Evolutionary conservation across 1,284 basidiomycete genomes (phyloP).

Genomic region (Stygiomarasmius scandens): DNA sequence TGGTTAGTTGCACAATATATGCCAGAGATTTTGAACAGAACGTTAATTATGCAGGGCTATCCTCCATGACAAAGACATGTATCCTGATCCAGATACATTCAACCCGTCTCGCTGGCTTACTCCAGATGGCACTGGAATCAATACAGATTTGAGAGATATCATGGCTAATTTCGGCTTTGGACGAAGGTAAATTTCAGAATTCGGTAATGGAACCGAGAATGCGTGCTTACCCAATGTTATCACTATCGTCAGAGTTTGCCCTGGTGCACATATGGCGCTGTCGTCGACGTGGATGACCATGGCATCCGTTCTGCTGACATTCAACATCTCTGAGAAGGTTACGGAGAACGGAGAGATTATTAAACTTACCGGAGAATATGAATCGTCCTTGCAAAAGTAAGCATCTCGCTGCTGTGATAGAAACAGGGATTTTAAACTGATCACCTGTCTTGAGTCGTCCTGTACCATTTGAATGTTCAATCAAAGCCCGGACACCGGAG

Average conservation of each 20-base stretch:
- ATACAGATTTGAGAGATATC: conserved; percentile 1
- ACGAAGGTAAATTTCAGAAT: neutral
- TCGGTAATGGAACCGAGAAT: neutral
- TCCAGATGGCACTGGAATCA: neutral
- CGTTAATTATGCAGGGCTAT: conserved; percentile 12
- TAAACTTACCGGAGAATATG: neutral
- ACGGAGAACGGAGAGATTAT: neutral
- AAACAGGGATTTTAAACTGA: neutral
- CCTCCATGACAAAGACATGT: conserved; percentile 15
- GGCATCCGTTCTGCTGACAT: conserved; percentile 1
- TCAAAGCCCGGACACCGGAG: conserved; percentile 2
- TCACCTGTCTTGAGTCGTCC: conserved; percentile 1
- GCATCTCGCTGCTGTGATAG: neutral
- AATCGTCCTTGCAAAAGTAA: neutral
- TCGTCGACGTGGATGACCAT: neutral
- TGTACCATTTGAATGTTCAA: conserved; percentile 5
- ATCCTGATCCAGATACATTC: conserved; percentile 10
- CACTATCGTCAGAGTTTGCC: conserved; percentile 1
- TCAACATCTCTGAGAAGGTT: neutral
- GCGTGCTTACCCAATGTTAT: no score
- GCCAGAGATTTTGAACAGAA: neutral
- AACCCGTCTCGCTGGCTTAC: conserved; percentile 8
- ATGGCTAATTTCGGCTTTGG: conserved; percentile 8
- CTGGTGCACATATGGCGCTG: conserved; percentile 2
- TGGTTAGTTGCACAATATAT: conserved; percentile 11